phyloP scores from a whole-genome alignment of 1,284 basidiomycete species.

The Puccinia horiana region DNA sequence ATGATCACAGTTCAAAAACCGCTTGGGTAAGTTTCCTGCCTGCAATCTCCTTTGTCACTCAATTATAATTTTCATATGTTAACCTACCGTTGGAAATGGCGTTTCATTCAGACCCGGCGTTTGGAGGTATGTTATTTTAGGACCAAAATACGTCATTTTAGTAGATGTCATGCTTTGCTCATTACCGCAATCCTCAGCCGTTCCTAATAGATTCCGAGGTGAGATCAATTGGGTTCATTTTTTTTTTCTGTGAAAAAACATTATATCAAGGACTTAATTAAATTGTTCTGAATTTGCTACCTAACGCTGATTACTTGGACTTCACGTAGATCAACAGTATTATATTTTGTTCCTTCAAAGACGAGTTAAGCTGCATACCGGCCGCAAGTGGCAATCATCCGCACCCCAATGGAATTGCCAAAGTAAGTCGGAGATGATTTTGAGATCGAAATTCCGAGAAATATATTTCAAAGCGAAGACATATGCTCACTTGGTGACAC shows the following conservation, averaged over 20 bases:
- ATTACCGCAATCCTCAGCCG: not conserved
- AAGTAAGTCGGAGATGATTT: not conserved
- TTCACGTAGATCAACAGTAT: conserved; percentile 24
- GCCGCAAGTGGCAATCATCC: conserved; percentile 23
- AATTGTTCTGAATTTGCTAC: not conserved
- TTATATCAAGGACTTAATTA: not conserved
- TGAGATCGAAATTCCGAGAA: not conserved
- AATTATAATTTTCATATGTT: not conserved
- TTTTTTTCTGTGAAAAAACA: not conserved
- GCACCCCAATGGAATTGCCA: conserved; percentile 46
- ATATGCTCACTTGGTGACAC: not conserved
- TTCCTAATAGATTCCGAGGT: conserved; percentile 17
- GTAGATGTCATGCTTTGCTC: not conserved
- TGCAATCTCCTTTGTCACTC: not conserved
- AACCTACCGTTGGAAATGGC: not conserved
- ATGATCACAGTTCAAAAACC: conserved; percentile 28
- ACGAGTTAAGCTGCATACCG: not conserved
- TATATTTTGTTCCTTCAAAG: conserved; percentile 38
- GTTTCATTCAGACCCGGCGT: conserved; percentile 26
- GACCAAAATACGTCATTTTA: not conserved
- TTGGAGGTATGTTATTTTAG: conserved; percentile 27
- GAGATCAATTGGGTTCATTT: not conserved
- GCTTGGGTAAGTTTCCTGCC: conserved; percentile 23
- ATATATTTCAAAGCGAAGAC: not conserved
- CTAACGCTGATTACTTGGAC: not conserved